These are phyloP conservation scores for Dioscorea dumetorum DNA, from an alignment of 106 monocot genomes.

Conservation along the genomic window DNA sequence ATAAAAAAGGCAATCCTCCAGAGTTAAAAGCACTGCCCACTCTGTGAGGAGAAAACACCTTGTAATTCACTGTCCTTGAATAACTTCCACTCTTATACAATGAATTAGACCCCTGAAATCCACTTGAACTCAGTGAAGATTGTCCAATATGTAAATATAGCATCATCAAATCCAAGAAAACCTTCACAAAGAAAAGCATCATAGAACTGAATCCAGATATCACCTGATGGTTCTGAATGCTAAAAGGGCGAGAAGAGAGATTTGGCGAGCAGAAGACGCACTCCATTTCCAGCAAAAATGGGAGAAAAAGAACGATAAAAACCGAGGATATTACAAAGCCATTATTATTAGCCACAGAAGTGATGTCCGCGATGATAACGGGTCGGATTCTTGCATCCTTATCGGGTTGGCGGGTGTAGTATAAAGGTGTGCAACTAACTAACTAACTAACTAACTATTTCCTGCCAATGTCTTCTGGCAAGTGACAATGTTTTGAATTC, in stretches of 20 bases:
- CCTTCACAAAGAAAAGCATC: background rate
- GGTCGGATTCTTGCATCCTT: too few relatives aligned
- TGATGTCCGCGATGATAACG: too few relatives aligned
- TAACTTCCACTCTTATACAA: constrained; percentile 13
- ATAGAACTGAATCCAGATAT: background rate
- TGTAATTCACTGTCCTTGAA: constrained; percentile 20
- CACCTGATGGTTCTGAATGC: background rate
- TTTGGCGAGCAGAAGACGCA: background rate
- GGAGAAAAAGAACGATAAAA: too few relatives aligned
- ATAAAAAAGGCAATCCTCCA: constrained; percentile 12
- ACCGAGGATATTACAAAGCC: too few relatives aligned
- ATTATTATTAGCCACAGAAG: too few relatives aligned
- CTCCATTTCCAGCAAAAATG: background rate
- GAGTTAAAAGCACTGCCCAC: constrained; percentile 4
- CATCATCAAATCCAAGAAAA: background rate
- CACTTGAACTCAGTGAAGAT: background rate
- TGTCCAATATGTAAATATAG: too few relatives aligned
- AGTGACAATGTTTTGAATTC: too few relatives aligned
- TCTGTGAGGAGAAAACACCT: constrained; percentile 19
- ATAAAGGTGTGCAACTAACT: too few relatives aligned
- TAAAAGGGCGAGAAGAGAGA: background rate
- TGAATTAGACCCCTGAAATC: constrained; percentile 37
- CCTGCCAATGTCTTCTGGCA: too few relatives aligned
- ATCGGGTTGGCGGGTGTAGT: too few relatives aligned
- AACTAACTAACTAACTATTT: too few relatives aligned